A percentile compares a stretch with the other conserved stretches of the same genome.
Conservation (phyloP, 163 green algal species). For the Scenedesmus sp. region DNA sequence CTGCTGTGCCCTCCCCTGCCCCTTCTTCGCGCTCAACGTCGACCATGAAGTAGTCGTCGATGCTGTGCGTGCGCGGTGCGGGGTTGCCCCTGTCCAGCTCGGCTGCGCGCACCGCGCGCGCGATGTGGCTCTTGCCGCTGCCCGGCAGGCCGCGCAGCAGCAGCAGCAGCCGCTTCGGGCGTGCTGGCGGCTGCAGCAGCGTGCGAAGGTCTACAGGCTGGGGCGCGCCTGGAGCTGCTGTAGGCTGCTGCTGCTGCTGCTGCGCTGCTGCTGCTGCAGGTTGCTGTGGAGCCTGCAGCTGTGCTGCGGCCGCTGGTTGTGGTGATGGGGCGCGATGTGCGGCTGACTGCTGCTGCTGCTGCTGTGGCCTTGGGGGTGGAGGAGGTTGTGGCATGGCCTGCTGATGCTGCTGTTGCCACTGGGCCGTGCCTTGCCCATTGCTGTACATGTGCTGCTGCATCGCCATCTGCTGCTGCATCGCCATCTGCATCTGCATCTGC, state of each 20-base stretch:
- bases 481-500: neutral
- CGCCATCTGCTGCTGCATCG: neutral
- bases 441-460: neutral
- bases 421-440: neutral
- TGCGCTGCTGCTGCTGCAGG: neutral
- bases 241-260: constrained; percentile 8
- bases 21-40: constrained; percentile 12
- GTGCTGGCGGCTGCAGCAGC: constrained; percentile 54
- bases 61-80: constrained; percentile 30
- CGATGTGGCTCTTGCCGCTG: constrained; percentile 82
- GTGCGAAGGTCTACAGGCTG: constrained; percentile 42
- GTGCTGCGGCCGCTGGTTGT: neutral
- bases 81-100: neutral
- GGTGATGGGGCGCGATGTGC: neutral
- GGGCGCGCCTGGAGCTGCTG: neutral
- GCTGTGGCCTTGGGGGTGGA: neutral
- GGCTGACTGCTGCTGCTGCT: neutral
- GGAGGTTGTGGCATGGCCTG: neutral
- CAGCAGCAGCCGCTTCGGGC: constrained; percentile 58
- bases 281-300: neutral
- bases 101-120: constrained; percentile 30
- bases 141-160: constrained; percentile 81
- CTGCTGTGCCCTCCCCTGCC: neutral
- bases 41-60: constrained; percentile 53
- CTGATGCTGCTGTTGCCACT: neutral